Base-by-base conservation (phyloP, 441 rosid species). In the Erodium trifolium region DNA sequence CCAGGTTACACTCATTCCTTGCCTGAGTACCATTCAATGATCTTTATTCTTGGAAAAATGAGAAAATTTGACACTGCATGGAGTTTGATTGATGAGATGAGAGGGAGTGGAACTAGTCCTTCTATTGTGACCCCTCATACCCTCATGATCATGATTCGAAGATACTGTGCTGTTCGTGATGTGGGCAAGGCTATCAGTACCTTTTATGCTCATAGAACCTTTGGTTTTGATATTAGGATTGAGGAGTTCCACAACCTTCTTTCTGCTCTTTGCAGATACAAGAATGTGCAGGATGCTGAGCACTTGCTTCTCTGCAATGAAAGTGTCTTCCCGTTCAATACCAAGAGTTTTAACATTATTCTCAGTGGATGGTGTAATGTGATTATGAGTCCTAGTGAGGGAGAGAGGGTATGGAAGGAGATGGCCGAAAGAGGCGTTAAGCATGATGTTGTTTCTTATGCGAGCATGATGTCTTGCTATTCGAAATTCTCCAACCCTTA, bases 271-370 rank as follows among this genome's bases (percentile, higher is more conserved):
- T 90, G 95, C 70, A 82, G 92, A 18, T 92, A 95, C 70, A 92
- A 90, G 87, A 90, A 95, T 71, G 96, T 90, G 76, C 84, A 89
- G 75, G 98, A 95, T 68, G 98, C 99, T 41, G 98, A 87, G 82
- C 97, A 90, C 72, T 80, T 92, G 84, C 81, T 90, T 78, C 89
- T 80, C 76, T 88, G 95, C 77, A 88, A 92, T 75, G 82, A 75
- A 55, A 82, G 73, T 65, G 87, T 79, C 34, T 88, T 85, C 73
- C 93, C 98, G 0, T 82, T 86, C 45, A 79, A 85, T 45, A 83
- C 84, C 14, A 92, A 92, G 78, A 92, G 96, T 73, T 95, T 87
- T 70, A 94, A 94, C 72, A 88, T 88, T 60, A 82, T 92, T 69
- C 87, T 92, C 5, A 90, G 87, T 49, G 96, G 99, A 55, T 94